Conservation (phyloP, 129 eudicot genomes). For the Artemisia annua region DNA sequence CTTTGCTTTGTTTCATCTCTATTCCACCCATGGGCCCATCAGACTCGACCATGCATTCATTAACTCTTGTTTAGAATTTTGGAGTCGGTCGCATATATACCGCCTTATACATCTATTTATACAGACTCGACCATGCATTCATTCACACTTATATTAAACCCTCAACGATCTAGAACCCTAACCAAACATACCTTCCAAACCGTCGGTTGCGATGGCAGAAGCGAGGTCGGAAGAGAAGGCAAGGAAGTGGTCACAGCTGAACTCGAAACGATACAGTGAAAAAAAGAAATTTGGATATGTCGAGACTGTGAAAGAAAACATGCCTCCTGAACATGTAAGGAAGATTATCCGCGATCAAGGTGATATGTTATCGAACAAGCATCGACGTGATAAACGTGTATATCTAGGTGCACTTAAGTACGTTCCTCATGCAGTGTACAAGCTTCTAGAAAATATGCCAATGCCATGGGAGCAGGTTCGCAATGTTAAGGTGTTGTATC, state of each 20-base stretch:
- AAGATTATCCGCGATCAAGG: conserved; percentile 99
- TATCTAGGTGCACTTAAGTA: conserved; percentile 94
- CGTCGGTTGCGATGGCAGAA: conserved; percentile 67
- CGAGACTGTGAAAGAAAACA: conserved; percentile 95
- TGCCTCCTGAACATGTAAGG: conserved; percentile 99
- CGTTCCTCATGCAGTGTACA: conserved; percentile 97
- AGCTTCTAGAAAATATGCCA: conserved; percentile 98
- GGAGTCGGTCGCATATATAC: too few species aligned
- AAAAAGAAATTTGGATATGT: conserved; percentile 95
- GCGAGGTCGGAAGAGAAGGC: conserved; percentile 89
- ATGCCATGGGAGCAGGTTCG: conserved; percentile 99
- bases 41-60: too few species aligned
- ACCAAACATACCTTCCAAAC: conserved; percentile 31
- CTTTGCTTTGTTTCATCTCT: too few species aligned
- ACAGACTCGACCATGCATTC: too few species aligned
- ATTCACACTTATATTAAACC: too few species aligned
- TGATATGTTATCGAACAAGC: conserved; percentile 92
- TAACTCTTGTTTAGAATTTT: too few species aligned
- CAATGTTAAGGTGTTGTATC: conserved; percentile 92
- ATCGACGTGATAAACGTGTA: conserved; percentile 93
- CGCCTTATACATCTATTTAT: too few species aligned
- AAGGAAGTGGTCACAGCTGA: conserved; percentile 94
- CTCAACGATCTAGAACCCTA: background rate
- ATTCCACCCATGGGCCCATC: too few species aligned
- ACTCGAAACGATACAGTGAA: conserved; percentile 87